These are phyloP conservation scores for Candida nonsorbophila DNA, from an alignment of 805 yeast genomes.

Conservation along the genomic window DNA sequence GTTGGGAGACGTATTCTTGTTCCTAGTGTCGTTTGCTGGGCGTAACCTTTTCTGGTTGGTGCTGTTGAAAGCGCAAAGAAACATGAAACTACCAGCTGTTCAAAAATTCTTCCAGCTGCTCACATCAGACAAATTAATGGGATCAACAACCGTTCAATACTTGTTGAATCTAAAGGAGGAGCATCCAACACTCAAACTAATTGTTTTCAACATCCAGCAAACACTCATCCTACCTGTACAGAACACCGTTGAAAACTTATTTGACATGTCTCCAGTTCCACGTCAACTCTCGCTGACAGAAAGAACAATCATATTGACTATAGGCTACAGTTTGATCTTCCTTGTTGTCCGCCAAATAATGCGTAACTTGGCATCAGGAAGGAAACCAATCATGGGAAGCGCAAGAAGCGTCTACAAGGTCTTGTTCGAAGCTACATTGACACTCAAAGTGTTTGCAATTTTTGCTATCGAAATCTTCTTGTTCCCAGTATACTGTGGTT, in stretches of 20 bases:
- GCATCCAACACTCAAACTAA: no score
- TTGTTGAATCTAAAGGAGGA: no score
- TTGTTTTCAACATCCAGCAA: no score
- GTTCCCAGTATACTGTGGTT: conserved; percentile 86
- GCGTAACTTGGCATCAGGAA: conserved; percentile 21
- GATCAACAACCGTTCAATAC: no score
- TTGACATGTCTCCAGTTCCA: conserved; percentile 3
- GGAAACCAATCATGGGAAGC: conserved; percentile 44
- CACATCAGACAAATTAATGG: no score
- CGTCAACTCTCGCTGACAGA: conserved; percentile 28
- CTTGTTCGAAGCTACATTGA: conserved; percentile 51
- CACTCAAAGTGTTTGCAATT: conserved; percentile 69
- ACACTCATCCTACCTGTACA: conserved; percentile 17
- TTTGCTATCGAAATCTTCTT: conserved; percentile 75
- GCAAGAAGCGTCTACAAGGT: conserved; percentile 47
- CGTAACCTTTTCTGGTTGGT: no score
- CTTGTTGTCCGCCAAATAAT: conserved; percentile 20
- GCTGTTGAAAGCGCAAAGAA: no score
- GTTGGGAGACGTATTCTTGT: no score
- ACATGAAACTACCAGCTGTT: no score
- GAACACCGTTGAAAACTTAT: conserved; percentile 12
- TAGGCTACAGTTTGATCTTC: conserved; percentile 29
- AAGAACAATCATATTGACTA: conserved; percentile 27
- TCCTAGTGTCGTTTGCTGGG: no score
- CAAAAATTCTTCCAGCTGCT: no score